Evolutionary conservation across 2,329 filamentous ascomycete genomes (phyloP).

Genomic region (Celoporthe dispersa): DNA sequence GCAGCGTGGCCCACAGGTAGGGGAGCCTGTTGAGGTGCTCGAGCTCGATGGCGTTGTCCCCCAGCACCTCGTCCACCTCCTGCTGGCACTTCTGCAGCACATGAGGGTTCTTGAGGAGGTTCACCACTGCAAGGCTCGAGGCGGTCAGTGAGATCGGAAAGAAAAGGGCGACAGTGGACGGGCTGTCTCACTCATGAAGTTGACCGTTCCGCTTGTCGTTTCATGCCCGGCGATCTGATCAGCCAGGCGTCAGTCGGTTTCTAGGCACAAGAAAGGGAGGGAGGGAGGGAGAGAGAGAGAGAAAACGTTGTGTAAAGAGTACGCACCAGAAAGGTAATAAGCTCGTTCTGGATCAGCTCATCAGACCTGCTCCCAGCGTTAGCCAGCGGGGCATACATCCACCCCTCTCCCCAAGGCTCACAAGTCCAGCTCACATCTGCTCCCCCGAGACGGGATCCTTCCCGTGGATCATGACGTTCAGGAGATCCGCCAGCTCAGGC

Average conservation of each 20-base stretch:
- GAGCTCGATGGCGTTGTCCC: conserved; percentile 26
- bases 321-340: conserved; percentile 31
- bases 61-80: conserved; percentile 32
- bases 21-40: conserved; percentile 29
- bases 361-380: conserved; percentile 20
- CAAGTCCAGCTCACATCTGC: conserved; percentile 21
- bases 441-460: conserved; percentile 32
- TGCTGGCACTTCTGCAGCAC: conserved; percentile 31
- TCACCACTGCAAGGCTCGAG: neutral
- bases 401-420: too few species aligned
- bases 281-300: too few species aligned
- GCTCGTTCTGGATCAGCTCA: conserved; percentile 31
- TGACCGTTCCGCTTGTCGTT: conserved; percentile 30
- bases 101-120: conserved; percentile 31
- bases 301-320: too few species aligned
- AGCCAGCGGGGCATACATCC: too few species aligned
- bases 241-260: neutral
- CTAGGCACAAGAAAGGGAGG: neutral
- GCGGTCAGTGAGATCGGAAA: neutral
- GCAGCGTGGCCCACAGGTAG: conserved; percentile 30
- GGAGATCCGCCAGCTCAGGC: conserved; percentile 31
- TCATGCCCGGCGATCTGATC: conserved; percentile 31
- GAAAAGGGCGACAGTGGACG: neutral
- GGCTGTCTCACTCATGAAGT: conserved; percentile 23
- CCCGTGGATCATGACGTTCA: conserved; percentile 31